A percentile compares a stretch with the other conserved stretches of the same genome.
phyloP scores from a whole-genome alignment of 805 yeast genomes.

The Cyberlindnera xishuangbannaensis region DNA sequence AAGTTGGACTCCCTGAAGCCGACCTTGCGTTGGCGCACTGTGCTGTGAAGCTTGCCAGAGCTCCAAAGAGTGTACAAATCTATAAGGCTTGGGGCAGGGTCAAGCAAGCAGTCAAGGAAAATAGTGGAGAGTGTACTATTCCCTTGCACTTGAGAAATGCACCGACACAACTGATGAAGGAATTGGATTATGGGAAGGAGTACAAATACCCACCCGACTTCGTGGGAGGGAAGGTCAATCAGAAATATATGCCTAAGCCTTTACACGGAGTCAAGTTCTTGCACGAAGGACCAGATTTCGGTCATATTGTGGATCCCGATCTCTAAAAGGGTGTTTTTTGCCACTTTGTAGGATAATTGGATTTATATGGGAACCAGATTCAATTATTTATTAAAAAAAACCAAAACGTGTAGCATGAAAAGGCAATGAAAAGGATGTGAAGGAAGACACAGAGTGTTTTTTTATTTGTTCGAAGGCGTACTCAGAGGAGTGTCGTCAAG shows the following conservation, averaged over 20 bases:
- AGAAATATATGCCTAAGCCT: slow-evolving; percentile 68
- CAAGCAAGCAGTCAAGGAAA: slow-evolving; percentile 49
- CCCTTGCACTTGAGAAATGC: slow-evolving; percentile 90
- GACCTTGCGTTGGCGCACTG: slow-evolving; percentile 87
- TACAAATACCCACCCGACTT: slow-evolving; percentile 89
- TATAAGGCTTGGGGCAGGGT: slow-evolving; percentile 74
- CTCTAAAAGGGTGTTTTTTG: too few species aligned
- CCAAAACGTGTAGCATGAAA: too few species aligned
- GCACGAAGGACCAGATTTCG: slow-evolving; percentile 48
- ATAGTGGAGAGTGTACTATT: slow-evolving; percentile 47
- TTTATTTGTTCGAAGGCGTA: too few species aligned
- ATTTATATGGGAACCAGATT: too few species aligned
- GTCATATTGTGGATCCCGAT: slow-evolving; percentile 40
- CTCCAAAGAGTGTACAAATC: slow-evolving; percentile 80
- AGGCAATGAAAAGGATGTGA: too few species aligned
- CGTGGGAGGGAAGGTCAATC: slow-evolving; percentile 64
- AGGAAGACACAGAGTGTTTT: too few species aligned
- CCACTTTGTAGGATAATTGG: too few species aligned
- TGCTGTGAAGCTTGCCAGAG: slow-evolving; percentile 81
- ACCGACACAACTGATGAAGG: slow-evolving; percentile 87
- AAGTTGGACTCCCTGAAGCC: slow-evolving; percentile 92
- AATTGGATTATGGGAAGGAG: slow-evolving; percentile 75
- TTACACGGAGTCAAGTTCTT: slow-evolving; percentile 45
- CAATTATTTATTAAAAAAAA: too few species aligned
- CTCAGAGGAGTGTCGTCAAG: too few species aligned